Percentiles rank a stretch among this genome's conserved stretches.
phyloP scores from a whole-genome alignment of 345 rosid genomes.

The Camelina sativa region DNA sequence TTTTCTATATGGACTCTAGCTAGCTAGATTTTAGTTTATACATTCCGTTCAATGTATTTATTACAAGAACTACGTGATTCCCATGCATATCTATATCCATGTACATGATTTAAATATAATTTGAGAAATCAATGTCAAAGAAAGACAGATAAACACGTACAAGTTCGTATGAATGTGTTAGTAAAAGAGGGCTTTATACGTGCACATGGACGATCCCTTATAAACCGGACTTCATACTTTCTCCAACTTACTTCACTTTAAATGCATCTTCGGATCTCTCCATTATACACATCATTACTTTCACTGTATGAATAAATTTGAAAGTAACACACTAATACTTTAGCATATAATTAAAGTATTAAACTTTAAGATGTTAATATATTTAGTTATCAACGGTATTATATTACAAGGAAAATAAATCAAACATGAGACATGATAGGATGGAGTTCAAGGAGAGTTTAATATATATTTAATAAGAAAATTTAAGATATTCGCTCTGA shows the following conservation, averaged over 20 bases:
- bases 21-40: background rate
- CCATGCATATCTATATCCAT: constrained; percentile 25
- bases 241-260: constrained; percentile 23
- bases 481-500: background rate
- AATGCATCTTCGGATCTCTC: constrained; percentile 1
- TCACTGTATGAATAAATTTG: background rate
- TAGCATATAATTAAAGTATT: background rate
- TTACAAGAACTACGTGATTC: constrained; percentile 31
- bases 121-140: constrained; percentile 18
- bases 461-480: background rate
- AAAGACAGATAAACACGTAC: constrained; percentile 15
- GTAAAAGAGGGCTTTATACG: background rate
- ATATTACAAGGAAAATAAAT: background rate
- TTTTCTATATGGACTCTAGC: background rate
- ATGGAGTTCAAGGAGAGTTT: background rate
- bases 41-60: constrained; percentile 11
- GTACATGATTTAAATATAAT: background rate
- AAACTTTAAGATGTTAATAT: background rate
- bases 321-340: background rate
- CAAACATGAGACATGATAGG: no score
- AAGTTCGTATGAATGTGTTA: constrained; percentile 19
- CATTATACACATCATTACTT: background rate
- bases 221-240: constrained; percentile 24
- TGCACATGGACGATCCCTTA: constrained; percentile 39
- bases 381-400: background rate